These are phyloP conservation scores for Limnanthes douglasii DNA, from an alignment of 345 rosid species.

Conservation along the genomic window DNA sequence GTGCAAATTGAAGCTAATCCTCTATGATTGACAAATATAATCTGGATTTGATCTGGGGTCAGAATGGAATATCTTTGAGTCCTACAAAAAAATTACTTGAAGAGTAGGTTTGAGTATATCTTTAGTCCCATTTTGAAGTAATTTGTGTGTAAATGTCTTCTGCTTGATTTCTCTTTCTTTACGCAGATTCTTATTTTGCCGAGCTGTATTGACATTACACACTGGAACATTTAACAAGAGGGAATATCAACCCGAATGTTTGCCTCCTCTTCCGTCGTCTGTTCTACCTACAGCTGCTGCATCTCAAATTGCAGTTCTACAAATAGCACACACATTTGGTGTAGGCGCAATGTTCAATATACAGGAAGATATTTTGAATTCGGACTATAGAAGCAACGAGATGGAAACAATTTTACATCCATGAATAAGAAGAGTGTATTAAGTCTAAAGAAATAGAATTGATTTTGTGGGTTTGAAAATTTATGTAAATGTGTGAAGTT, in stretches of 20 bases:
- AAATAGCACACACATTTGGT: constrained; percentile 44
- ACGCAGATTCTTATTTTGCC: constrained; percentile 69
- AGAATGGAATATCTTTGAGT: background rate
- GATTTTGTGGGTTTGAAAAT: too few species aligned
- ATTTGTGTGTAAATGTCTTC: too few species aligned
- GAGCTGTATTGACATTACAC: constrained; percentile 46
- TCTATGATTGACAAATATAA: background rate
- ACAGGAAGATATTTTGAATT: constrained; percentile 21
- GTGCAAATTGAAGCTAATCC: background rate
- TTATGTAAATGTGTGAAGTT: background rate
- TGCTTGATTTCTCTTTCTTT: constrained; percentile 1
- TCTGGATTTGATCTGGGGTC: background rate
- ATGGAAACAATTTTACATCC: constrained; percentile 12
- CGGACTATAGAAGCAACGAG: constrained; percentile 9
- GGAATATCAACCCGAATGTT: constrained; percentile 59
- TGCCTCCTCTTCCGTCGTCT: constrained; percentile 52
- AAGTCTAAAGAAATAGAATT: constrained; percentile 11
- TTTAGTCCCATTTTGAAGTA: background rate
- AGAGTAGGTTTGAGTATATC: background rate
- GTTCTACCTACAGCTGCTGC: constrained; percentile 26
- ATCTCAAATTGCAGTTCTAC: constrained; percentile 33
- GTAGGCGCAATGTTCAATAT: constrained; percentile 39
- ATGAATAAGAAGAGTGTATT: constrained; percentile 3
- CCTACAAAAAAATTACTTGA: background rate
- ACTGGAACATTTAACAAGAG: constrained; percentile 31